Conservation (phyloP, 768 basidiomycete species). For the Leccinum disarticulatum region DNA sequence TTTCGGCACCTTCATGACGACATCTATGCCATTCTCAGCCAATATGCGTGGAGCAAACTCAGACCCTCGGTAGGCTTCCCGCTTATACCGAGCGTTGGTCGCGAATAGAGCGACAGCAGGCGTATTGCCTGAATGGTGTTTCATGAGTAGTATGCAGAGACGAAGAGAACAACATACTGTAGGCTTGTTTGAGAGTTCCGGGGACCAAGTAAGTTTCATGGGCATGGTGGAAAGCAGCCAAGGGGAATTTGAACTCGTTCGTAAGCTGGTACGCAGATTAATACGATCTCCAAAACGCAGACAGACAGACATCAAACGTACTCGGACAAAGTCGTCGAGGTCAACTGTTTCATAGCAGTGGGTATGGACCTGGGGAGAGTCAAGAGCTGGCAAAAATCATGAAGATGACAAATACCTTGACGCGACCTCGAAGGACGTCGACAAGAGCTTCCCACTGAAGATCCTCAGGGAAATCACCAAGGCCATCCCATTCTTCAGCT, state of each 20-base stretch:
- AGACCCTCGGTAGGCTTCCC: slow-evolving; percentile 61
- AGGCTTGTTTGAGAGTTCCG: slow-evolving; percentile 73
- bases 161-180: slow-evolving; percentile 24
- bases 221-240: slow-evolving; percentile 85
- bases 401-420: slow-evolving; percentile 48
- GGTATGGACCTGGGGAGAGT: slow-evolving; percentile 27
- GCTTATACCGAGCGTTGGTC: slow-evolving; percentile 67
- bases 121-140: slow-evolving; percentile 39
- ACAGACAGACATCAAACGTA: slow-evolving; percentile 33
- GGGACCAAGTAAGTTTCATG: slow-evolving; percentile 92
- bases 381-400: slow-evolving; percentile 1
- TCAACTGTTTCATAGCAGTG: slow-evolving; percentile 63
- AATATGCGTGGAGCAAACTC: slow-evolving; percentile 66
- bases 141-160: background rate
- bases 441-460: slow-evolving; percentile 75
- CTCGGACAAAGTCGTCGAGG: slow-evolving; percentile 65
- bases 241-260: slow-evolving; percentile 86
- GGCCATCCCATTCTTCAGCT: slow-evolving; percentile 38
- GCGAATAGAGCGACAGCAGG: slow-evolving; percentile 83
- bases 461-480: slow-evolving; percentile 65
- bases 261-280: slow-evolving; percentile 52
- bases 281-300: slow-evolving; percentile 1
- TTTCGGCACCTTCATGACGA: slow-evolving; percentile 57
- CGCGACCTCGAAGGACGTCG: slow-evolving; percentile 82
- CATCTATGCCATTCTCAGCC: slow-evolving; percentile 52